Percentiles rank a stretch among this genome's conserved stretches.
Evolutionary conservation across 176 grass and related monocot genomes (phyloP).

Genomic region (Microstegium vimineum): DNA sequence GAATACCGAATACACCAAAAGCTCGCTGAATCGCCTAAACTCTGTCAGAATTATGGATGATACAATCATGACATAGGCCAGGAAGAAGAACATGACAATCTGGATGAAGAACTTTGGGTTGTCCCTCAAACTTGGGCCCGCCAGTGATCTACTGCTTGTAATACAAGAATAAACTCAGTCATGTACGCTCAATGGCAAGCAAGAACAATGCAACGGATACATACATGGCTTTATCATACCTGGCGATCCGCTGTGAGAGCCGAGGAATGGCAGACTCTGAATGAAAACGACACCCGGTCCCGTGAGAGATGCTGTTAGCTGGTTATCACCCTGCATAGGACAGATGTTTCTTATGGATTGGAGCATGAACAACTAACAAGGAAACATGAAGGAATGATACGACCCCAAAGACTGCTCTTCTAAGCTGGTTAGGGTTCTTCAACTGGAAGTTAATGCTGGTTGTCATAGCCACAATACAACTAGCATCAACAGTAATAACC

Average conservation of each 20-base stretch:
- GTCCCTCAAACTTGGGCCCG: constrained; percentile 79
- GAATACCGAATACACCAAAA: constrained; percentile 30
- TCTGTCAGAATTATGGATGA: constrained; percentile 96
- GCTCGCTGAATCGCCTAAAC: constrained; percentile 45
- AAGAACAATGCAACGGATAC: not conserved
- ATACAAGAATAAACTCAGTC: constrained; percentile 16
- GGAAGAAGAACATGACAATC: constrained; percentile 87
- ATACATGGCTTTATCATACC: constrained; percentile 37
- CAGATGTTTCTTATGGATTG: constrained; percentile 3
- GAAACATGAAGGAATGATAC: constrained; percentile 3
- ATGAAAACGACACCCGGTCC: constrained; percentile 96
- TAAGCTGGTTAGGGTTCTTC: constrained; percentile 62
- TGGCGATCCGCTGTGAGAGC: constrained; percentile 84
- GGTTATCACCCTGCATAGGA: constrained; percentile 65
- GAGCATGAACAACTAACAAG: not conserved
- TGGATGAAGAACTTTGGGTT: constrained; percentile 97
- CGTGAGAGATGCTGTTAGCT: constrained; percentile 68
- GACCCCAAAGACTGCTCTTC: constrained; percentile 75
- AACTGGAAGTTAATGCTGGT: constrained; percentile 72
- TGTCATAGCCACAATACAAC: constrained; percentile 84
- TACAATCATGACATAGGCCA: constrained; percentile 95
- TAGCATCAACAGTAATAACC: constrained; percentile 63
- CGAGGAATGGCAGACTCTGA: constrained; percentile 84
- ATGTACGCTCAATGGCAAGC: not conserved
- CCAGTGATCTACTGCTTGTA: constrained; percentile 61